Evolutionary conservation across 345 rosid genomes (phyloP), one percentile per base, ranked within the genome.

Genomic region (Arabis hirsuta): DNA sequence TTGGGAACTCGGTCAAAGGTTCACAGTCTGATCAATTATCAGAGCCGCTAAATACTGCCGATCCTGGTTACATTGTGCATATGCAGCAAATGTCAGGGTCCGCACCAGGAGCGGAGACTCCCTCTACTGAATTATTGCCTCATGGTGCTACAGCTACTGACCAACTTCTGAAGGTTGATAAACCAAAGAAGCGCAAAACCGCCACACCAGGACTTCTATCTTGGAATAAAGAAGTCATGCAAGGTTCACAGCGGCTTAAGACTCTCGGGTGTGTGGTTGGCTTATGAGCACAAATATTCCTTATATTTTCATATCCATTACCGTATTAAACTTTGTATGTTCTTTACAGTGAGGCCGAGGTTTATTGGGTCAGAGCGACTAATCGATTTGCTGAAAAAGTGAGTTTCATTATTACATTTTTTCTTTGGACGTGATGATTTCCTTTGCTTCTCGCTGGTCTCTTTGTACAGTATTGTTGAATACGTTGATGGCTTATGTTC

Each of bases 321-420:
- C 39, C 29, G 4, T 62, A 13, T 38, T 46, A 19, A 54, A 7
- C 13, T 39, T 54, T 36, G 16, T 54, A 38, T 19, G 12, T 31
- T 62, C 57, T 53, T 79, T 82, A 80, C 90, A 91, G 99, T 51
- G 66, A 32, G 63, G 87, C 87, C 14, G 99, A 90, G 68, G 75
- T 45, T n/a, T 86, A 81, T 39, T 91, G 98, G 99, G 86, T 86
- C 10, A 81, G 58, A 51, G 85, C 83, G 24, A 77, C 83, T 62
- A 85, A 88, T 74, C 79, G 89, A 62, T 74, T 84, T 79, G 55
- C 81, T 63, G 97, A 88, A 82, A 95, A 90, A 86, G 99, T 91
- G 32, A 38, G 80, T 50, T 77, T 76, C 55, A 57, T 39, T 63
- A 20, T 63, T 58, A 59, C 47, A 24, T 47, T 53, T 50, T 54